Evolutionary conservation across 164 flowering plant species (phyloP), one percentile per base, ranked within the genome.

Genomic region (Tetracentron sinense): DNA sequence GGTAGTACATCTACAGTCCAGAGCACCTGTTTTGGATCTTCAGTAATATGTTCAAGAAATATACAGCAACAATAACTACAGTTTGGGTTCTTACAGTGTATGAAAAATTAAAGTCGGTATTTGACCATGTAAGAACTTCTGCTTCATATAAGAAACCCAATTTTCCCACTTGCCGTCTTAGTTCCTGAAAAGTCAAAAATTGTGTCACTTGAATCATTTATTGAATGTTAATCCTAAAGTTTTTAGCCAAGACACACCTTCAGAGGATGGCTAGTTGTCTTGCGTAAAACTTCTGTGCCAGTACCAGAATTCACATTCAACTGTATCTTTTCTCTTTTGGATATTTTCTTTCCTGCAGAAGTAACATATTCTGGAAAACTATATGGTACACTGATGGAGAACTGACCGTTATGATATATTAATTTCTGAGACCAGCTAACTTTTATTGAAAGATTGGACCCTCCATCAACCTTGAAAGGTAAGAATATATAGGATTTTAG

Each of bases 351-450:
- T 54, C 81, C 87, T 56, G 82, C 79, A 38, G 96, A 92, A 70
- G 69, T 82, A 11, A 92, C 89, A 69, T 69, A 90, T 42, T 80
- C 87, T 4, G 97, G 97, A 67, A 95, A 92, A 65, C 55, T 77
- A 76, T 86, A 95, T 2, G 97, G 99, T 51, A 95, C 64, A 33
- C 22, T 71, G 59, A 95, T 54, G 16, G 83, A 71, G 75, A 82
- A 84, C 53, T 87, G 75, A 20, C 88, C 83, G 33, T 77, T 68
- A 17, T 54, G 46, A 69, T 67, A 85, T 23, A 62, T 19, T 61
- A 92, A 56, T 65, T 88, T 86, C 66, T 92, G 99, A 56, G 87
- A 81, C 97, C 99, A 95, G 46, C 75, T 77, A 52, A 81, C 64
- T 72, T 71, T 86, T 12, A 90, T 54, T 29, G 92, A 88, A n/a